Percentiles rank a stretch among this genome's conserved stretches.
phyloP scores from a whole-genome alignment of 495 filamentous ascomycete genomes.

The Pseudomonodictys pantanalensis region DNA sequence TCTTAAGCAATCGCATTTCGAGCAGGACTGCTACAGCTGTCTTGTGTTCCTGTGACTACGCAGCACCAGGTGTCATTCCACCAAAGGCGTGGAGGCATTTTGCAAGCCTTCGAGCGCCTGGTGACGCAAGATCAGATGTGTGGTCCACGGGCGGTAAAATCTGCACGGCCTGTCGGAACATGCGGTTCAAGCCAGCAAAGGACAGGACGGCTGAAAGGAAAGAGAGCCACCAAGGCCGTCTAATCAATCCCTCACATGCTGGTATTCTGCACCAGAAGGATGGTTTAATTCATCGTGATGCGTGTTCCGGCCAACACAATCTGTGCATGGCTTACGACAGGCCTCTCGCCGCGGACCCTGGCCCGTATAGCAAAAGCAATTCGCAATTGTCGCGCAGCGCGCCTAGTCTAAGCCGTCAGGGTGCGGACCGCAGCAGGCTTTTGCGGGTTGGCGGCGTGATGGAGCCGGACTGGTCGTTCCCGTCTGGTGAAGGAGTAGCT shows the following conservation, averaged over 20 bases:
- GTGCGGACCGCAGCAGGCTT: no score
- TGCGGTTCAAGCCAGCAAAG: background rate
- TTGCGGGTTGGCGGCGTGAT: slow-evolving; percentile 29
- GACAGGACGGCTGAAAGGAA: slow-evolving; percentile 31
- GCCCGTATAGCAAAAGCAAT: slow-evolving; percentile 8
- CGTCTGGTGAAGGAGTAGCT: background rate
- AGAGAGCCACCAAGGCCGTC: slow-evolving; percentile 7
- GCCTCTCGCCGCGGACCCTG: background rate
- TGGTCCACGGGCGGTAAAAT: slow-evolving; percentile 12
- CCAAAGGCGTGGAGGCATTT: no score
- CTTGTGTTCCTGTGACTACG: slow-evolving; percentile 31
- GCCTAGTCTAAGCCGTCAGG: background rate
- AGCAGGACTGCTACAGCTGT: slow-evolving; percentile 21
- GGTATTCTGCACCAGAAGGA: background rate
- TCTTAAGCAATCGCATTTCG: slow-evolving; percentile 1
- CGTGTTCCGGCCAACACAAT: slow-evolving; percentile 10
- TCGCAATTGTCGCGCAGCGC: slow-evolving; percentile 13
- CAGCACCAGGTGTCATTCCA: no score
- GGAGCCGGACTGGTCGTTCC: slow-evolving; percentile 27
- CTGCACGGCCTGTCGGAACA: slow-evolving; percentile 21
- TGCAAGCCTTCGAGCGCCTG: slow-evolving; percentile 16
- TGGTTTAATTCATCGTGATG: slow-evolving; percentile 19
- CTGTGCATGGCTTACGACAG: background rate
- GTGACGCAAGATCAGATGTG: slow-evolving; percentile 17
- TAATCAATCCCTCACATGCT: slow-evolving; percentile 30